Conservation (phyloP, 2,329 filamentous ascomycete genomes). For the Blastomyces gilchristii region DNA sequence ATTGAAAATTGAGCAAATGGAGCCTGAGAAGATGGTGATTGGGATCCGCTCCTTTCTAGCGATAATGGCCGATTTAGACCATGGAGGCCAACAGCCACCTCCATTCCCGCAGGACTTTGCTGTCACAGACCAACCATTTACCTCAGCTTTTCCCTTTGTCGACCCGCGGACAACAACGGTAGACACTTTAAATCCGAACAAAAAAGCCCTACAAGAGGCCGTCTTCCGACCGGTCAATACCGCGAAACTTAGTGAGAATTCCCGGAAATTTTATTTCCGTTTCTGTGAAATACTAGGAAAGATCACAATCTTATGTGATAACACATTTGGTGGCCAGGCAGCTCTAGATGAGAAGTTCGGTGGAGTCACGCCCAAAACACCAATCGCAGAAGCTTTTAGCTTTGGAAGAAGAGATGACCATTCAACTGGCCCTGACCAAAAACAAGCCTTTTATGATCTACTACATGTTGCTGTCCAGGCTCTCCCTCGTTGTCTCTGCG, state of each 20-base stretch:
- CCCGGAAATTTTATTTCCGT: slow-evolving; percentile 73
- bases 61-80: slow-evolving; percentile 88
- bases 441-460: slow-evolving; percentile 90
- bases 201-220: slow-evolving; percentile 27
- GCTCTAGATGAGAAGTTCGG: slow-evolving; percentile 91
- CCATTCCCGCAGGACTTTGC: slow-evolving; percentile 64
- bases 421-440: slow-evolving; percentile 63
- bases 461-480: slow-evolving; percentile 93
- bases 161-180: neutral
- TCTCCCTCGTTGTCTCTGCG: slow-evolving; percentile 81
- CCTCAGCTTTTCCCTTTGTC: slow-evolving; percentile 8
- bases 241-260: slow-evolving; percentile 58
- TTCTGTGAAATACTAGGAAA: slow-evolving; percentile 95
- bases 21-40: slow-evolving; percentile 95
- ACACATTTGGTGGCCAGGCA: slow-evolving; percentile 92
- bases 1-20: slow-evolving; percentile 78
- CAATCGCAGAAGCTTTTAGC: slow-evolving; percentile 86
- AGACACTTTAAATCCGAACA: slow-evolving; percentile 33
- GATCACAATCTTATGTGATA: slow-evolving; percentile 92
- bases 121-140: slow-evolving; percentile 17
- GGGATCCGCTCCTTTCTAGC: slow-evolving; percentile 88
- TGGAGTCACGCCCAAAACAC: slow-evolving; percentile 79
- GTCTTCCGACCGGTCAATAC: slow-evolving; percentile 46
- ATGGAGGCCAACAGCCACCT: slow-evolving; percentile 62
- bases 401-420: slow-evolving; percentile 78